Evolutionary conservation across 179 eudicot genomes (phyloP).

Genomic region (Vitellaria paradoxa): DNA sequence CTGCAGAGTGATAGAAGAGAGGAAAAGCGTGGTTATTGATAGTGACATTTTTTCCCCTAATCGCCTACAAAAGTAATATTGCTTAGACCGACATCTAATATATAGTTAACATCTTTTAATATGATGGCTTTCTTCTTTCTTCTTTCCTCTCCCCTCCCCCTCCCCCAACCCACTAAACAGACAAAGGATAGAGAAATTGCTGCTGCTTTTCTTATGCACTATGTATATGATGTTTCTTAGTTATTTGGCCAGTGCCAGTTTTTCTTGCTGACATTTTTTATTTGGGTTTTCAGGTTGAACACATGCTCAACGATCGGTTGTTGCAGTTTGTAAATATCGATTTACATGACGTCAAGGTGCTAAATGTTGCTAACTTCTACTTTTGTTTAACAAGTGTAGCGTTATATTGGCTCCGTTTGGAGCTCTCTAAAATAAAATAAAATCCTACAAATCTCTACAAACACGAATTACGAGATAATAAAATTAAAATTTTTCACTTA

Average conservation of each 20-base stretch:
- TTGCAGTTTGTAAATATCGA: conserved; percentile 90
- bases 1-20: not conserved
- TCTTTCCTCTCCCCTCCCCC: too few species aligned
- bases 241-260: not conserved
- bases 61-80: not conserved
- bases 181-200: not conserved
- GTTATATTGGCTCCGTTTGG: too few species aligned
- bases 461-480: too few species aligned
- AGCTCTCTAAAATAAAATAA: too few species aligned
- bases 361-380: not conserved
- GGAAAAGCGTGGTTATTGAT: not conserved
- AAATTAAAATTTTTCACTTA: too few species aligned
- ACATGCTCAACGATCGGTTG: conserved; percentile 87
- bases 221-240: not conserved
- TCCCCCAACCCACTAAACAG: not conserved
- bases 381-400: not conserved
- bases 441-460: too few species aligned
- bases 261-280: conserved; percentile 20
- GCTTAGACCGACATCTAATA: not conserved
- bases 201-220: not conserved
- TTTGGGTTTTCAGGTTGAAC: conserved; percentile 72
- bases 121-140: not conserved
- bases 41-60: not conserved
- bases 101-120: not conserved
- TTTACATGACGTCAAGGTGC: conserved; percentile 95